Conservation (phyloP, 2,329 filamentous ascomycete genomes). For the Leptographium wingfieldii region DNA sequence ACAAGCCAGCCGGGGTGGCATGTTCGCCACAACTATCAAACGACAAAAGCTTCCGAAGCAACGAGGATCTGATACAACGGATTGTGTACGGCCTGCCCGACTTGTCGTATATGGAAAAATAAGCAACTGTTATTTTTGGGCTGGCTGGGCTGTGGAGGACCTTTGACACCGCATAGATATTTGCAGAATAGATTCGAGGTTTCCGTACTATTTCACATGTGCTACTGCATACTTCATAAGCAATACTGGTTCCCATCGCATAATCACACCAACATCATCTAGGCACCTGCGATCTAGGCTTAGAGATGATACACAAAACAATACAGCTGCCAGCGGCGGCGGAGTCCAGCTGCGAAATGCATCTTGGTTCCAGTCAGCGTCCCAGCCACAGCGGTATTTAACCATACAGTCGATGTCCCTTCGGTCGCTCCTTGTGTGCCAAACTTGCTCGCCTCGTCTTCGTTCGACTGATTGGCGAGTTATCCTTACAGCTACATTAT, state of each 20-base stretch:
- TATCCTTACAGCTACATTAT: constrained; percentile 15
- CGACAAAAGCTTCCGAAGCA: background rate
- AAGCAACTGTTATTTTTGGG: background rate
- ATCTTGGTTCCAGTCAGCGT: no score
- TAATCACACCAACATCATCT: no score
- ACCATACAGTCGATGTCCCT: constrained; percentile 18
- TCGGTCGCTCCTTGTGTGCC: constrained; percentile 39
- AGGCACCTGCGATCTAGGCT: no score
- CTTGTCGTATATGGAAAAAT: constrained; percentile 23
- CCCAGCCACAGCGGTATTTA: background rate
- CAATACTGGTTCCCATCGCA: no score
- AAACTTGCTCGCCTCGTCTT: constrained; percentile 32
- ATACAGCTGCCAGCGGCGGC: background rate
- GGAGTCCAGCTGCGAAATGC: background rate
- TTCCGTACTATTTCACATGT: no score
- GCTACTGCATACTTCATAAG: no score
- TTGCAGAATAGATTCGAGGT: no score
- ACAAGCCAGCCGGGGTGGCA: background rate
- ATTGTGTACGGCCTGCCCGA: constrained; percentile 19
- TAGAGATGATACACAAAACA: no score
- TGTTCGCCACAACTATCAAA: background rate
- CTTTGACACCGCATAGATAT: no score
- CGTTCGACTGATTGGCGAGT: constrained; percentile 32
- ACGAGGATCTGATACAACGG: constrained; percentile 7
- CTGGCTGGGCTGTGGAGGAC: background rate